These are phyloP conservation scores for Xylaria cubensis DNA, from an alignment of 495 filamentous ascomycete genomes.

Conservation along the genomic window DNA sequence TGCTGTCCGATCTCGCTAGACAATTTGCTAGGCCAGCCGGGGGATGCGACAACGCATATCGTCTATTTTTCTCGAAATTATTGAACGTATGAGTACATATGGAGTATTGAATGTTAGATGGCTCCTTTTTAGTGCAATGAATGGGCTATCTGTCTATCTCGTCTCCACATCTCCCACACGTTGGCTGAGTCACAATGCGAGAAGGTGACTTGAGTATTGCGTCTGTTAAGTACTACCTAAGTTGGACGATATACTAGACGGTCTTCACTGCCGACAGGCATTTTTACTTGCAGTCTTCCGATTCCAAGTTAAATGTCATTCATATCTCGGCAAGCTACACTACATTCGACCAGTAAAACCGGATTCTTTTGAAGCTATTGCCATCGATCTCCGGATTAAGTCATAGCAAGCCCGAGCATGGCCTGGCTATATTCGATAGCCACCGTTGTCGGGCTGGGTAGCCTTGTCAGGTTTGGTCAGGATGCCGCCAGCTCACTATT, in stretches of 20 bases:
- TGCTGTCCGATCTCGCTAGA: constrained; percentile 2
- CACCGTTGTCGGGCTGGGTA: constrained; percentile 28
- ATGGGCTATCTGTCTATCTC: background rate
- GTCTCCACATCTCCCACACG: constrained; percentile 2
- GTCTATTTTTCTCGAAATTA: background rate
- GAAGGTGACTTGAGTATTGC: background rate
- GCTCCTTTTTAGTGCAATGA: constrained; percentile 1
- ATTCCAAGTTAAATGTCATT: background rate
- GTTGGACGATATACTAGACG: background rate
- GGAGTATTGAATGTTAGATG: constrained; percentile 4
- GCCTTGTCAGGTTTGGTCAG: constrained; percentile 29
- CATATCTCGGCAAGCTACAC: background rate
- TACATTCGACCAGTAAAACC: background rate
- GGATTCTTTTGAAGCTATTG: background rate
- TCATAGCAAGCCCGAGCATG: constrained; percentile 6
- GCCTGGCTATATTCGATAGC: constrained; percentile 32
- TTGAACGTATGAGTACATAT: background rate
- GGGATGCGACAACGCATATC: background rate
- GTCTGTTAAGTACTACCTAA: too few relatives aligned
- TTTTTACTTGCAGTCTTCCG: background rate
- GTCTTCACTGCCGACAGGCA: background rate
- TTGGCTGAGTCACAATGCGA: background rate
- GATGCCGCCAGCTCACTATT: constrained; percentile 25
- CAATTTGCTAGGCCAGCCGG: background rate
- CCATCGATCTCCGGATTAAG: background rate